Evolutionary conservation across 305 asterid genomes (phyloP).

Genomic region (Solanum hybrid): DNA sequence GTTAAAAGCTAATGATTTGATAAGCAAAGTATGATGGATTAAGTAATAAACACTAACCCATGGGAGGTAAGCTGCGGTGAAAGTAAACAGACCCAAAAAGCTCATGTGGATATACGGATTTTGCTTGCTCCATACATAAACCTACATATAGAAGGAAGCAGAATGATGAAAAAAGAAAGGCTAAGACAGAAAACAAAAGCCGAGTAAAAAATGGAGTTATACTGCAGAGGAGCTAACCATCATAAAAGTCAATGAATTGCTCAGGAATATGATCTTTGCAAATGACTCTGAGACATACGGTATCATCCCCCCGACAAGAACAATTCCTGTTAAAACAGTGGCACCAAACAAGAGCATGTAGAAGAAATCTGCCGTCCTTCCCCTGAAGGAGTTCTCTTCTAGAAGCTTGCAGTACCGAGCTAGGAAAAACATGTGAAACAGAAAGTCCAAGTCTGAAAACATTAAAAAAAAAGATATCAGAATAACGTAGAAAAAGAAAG

Average conservation of each 20-base stretch:
- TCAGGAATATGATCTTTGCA: conserved; percentile 88
- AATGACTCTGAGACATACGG: conserved; percentile 92
- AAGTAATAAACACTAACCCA: conserved; percentile 57
- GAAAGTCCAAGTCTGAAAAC: conserved; percentile 83
- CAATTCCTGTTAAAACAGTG: conserved; percentile 78
- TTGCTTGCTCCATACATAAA: conserved; percentile 99
- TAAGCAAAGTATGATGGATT: neutral
- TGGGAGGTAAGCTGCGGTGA: conserved; percentile 98
- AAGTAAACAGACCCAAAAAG: conserved; percentile 93
- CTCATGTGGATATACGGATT: conserved; percentile 96
- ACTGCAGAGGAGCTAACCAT: conserved; percentile 54
- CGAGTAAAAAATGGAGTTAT: neutral
- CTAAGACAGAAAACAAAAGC: neutral
- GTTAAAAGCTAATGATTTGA: neutral
- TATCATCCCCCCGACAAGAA: conserved; percentile 91
- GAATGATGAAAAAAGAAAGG: neutral
- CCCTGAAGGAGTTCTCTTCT: conserved; percentile 93
- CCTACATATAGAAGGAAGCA: conserved; percentile 30
- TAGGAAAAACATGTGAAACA: conserved; percentile 99
- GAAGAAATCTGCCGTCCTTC: conserved; percentile 96
- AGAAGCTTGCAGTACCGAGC: conserved; percentile 99
- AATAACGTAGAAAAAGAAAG: neutral
- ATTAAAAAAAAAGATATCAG: conserved; percentile 1
- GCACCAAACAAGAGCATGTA: conserved; percentile 95
- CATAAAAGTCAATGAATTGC: conserved; percentile 98